Percentiles rank a stretch among this genome's conserved stretches.
Evolutionary conservation across 2,329 filamentous ascomycete species (phyloP).

Genomic region (Aspergillus quadrilineatus): DNA sequence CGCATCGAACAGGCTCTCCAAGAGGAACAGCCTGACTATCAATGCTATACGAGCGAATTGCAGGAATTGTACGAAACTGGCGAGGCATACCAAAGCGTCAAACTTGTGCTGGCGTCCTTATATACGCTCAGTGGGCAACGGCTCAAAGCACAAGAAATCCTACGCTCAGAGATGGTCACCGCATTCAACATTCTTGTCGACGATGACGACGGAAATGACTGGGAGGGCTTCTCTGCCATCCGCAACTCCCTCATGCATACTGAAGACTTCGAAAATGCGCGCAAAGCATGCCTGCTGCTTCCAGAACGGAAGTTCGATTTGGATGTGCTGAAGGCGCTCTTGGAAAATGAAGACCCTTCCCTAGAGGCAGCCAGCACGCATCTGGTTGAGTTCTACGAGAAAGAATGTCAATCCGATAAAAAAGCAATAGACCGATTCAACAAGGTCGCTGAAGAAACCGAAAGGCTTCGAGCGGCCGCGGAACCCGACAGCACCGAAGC

Average conservation of each 20-base stretch:
- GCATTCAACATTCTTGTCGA: conserved; percentile 7
- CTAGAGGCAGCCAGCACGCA: neutral
- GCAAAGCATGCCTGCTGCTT: neutral
- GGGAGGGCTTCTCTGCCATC: neutral
- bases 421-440: neutral
- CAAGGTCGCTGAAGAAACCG: neutral
- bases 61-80: neutral
- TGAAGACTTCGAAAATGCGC: conserved; percentile 3
- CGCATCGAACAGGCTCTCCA: no score
- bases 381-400: neutral
- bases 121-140: neutral
- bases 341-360: neutral
- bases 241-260: neutral
- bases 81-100: neutral
- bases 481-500: neutral
- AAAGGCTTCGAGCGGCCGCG: neutral
- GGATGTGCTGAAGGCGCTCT: neutral
- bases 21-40: no score
- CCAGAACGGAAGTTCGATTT: neutral
- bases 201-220: neutral
- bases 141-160: neutral
- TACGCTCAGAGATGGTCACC: neutral
- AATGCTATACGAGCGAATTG: neutral
- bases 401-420: neutral
- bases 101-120: neutral